phyloP scores from a whole-genome alignment of 306 rosid species.

The Medicago arabica region DNA sequence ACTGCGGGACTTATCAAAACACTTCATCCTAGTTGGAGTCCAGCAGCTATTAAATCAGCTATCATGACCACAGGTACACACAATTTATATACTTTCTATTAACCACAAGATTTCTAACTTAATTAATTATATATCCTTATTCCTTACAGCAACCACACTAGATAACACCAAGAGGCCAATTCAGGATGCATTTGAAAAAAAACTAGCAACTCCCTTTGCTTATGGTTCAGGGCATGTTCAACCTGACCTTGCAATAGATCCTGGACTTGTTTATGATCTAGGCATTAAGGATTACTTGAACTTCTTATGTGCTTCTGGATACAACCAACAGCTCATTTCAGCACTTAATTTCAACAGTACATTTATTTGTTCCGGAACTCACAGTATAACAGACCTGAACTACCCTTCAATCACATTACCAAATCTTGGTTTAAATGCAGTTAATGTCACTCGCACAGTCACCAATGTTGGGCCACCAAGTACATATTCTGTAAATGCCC shows the following conservation, averaged over 20 bases:
- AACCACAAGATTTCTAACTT: background rate
- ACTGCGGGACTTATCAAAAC: slow-evolving; percentile 33
- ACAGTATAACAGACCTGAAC: slow-evolving; percentile 52
- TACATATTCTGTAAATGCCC: slow-evolving; percentile 42
- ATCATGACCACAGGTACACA: slow-evolving; percentile 37
- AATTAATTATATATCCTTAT: background rate
- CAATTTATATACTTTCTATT: background rate
- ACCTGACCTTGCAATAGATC: slow-evolving; percentile 61
- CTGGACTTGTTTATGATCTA: slow-evolving; percentile 54
- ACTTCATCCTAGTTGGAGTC: slow-evolving; percentile 27
- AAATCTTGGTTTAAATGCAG: background rate
- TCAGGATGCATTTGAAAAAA: slow-evolving; percentile 9
- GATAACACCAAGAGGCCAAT: slow-evolving; percentile 47
- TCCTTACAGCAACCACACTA: slow-evolving; percentile 49
- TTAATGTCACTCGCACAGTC: slow-evolving; percentile 50
- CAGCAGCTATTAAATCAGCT: slow-evolving; percentile 36
- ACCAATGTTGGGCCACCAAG: slow-evolving; percentile 64
- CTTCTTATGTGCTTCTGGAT: slow-evolving; percentile 65
- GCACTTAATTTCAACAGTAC: slow-evolving; percentile 30
- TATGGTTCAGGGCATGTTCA: slow-evolving; percentile 66
- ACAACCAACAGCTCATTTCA: slow-evolving; percentile 34
- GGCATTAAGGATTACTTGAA: slow-evolving; percentile 58
- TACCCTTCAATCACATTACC: slow-evolving; percentile 69
- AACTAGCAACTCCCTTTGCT: slow-evolving; percentile 50
- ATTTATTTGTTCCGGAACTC: slow-evolving; percentile 41